phyloP scores from a whole-genome alignment of 805 yeast genomes.

The Saccharomycopsis capsularis region DNA sequence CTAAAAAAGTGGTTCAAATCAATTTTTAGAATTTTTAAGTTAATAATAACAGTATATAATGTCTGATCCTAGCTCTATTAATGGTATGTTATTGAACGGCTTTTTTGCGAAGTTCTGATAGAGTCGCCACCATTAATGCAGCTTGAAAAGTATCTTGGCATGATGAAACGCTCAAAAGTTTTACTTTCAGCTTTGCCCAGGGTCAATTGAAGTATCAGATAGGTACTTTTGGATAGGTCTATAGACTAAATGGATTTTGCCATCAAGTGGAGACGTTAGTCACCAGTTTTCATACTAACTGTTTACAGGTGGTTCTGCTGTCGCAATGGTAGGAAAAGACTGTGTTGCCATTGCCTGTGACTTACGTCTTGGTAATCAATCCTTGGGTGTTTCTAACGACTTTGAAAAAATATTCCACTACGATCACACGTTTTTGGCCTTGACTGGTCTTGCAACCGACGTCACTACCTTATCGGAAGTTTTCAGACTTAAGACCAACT shows the following conservation, averaged over 20 bases:
- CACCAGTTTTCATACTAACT: slow-evolving; percentile 20
- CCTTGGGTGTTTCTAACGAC: slow-evolving; percentile 84
- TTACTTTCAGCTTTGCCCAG: not conserved
- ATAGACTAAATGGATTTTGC: not conserved
- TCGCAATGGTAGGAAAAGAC: slow-evolving; percentile 97
- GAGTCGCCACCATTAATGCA: slow-evolving; percentile 1
- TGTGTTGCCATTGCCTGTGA: slow-evolving; percentile 98
- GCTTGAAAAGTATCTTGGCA: too few species aligned
- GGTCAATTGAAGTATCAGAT: not conserved
- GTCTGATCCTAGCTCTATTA: slow-evolving; percentile 65
- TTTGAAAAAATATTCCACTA: slow-evolving; percentile 87
- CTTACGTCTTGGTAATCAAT: slow-evolving; percentile 87
- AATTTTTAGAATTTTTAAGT: too few species aligned
- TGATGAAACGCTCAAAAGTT: too few species aligned
- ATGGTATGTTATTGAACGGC: slow-evolving; percentile 39
- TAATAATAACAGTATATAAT: too few species aligned
- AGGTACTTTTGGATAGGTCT: not conserved
- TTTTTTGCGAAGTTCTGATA: not conserved
- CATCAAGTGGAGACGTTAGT: not conserved
- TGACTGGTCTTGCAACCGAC: slow-evolving; percentile 94
- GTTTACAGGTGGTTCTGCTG: slow-evolving; percentile 81
- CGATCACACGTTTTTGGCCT: slow-evolving; percentile 81
- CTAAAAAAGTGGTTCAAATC: too few species aligned
- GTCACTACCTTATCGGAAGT: slow-evolving; percentile 78
- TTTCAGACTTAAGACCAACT: slow-evolving; percentile 77